Evolutionary conservation across 1,284 basidiomycete species (phyloP).

Genomic region (Cryptococcus sp.): DNA sequence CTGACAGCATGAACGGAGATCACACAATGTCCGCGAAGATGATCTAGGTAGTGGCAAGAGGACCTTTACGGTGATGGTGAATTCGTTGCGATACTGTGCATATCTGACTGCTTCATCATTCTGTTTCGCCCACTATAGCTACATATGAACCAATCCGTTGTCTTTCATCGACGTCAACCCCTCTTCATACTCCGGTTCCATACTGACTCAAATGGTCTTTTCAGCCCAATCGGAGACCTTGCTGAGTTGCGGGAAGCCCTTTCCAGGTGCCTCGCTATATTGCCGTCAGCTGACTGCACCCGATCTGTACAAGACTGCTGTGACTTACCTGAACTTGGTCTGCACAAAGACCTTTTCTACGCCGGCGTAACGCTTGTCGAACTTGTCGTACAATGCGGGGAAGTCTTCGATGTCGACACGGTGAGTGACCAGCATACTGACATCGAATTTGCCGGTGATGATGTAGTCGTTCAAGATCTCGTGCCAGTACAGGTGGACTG

Average conservation of each 20-base stretch:
- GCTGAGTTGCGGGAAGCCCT: conserved; percentile 59
- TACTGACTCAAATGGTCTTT: conserved; percentile 26
- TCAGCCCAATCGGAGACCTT: conserved; percentile 62
- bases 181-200: no score
- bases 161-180: no score
- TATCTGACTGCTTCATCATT: no score
- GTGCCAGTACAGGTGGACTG: conserved; percentile 73
- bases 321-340: conserved; percentile 53
- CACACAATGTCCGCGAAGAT: no score
- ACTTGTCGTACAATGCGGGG: conserved; percentile 55
- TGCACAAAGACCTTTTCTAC: conserved; percentile 69
- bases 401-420: conserved; percentile 66
- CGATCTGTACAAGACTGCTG: neutral
- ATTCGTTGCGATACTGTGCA: no score
- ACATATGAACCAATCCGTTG: no score
- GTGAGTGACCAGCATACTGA: conserved; percentile 64
- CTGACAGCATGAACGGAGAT: no score
- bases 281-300: conserved; percentile 4
- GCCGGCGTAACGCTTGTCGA: conserved; percentile 63
- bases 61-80: no score
- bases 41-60: no score
- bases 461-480: conserved; percentile 64
- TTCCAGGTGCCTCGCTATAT: conserved; percentile 51
- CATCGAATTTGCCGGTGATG: conserved; percentile 68
- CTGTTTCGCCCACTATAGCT: no score